Conservation (phyloP, 805 yeast genomes). For the Kurtzmaniella fragi region DNA sequence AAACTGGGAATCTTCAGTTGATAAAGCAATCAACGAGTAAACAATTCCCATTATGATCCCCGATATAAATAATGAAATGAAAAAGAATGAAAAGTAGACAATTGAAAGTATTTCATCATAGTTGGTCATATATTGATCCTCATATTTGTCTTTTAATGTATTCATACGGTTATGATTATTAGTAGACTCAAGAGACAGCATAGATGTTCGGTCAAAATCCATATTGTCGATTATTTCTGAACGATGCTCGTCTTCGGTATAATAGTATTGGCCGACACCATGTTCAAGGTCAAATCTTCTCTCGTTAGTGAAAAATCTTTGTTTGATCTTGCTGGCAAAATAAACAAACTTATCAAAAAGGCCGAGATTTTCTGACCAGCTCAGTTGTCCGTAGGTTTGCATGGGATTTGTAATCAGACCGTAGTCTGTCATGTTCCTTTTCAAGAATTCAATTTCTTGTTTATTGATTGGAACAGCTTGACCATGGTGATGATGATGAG, state of each 20-base stretch:
- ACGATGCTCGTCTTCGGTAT: neutral
- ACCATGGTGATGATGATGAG: neutral
- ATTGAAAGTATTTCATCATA: slow-evolving; percentile 33
- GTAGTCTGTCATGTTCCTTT: neutral
- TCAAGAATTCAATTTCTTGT: slow-evolving; percentile 2
- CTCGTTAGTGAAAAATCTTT: neutral
- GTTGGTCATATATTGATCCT: slow-evolving; percentile 24
- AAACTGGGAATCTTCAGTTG: slow-evolving; percentile 19
- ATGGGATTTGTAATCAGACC: neutral
- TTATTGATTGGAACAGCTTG: slow-evolving; percentile 2
- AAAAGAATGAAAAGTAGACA: slow-evolving; percentile 30
- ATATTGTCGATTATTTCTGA: neutral
- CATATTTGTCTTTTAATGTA: slow-evolving; percentile 8
- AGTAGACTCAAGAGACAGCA: neutral
- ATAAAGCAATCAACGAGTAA: slow-evolving; percentile 22
- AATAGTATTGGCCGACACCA: neutral
- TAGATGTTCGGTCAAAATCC: slow-evolving; percentile 1
- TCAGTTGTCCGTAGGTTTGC: slow-evolving; percentile 2
- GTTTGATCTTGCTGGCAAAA: neutral
- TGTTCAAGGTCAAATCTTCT: slow-evolving; percentile 1
- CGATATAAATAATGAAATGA: slow-evolving; percentile 31
- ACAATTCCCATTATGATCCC: slow-evolving; percentile 38
- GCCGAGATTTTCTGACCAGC: neutral
- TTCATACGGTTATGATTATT: neutral
- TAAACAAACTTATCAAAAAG: slow-evolving; percentile 2